Evolutionary conservation across 2,329 filamentous ascomycete genomes (phyloP).

Genomic region (Sarocladium kiliense): DNA sequence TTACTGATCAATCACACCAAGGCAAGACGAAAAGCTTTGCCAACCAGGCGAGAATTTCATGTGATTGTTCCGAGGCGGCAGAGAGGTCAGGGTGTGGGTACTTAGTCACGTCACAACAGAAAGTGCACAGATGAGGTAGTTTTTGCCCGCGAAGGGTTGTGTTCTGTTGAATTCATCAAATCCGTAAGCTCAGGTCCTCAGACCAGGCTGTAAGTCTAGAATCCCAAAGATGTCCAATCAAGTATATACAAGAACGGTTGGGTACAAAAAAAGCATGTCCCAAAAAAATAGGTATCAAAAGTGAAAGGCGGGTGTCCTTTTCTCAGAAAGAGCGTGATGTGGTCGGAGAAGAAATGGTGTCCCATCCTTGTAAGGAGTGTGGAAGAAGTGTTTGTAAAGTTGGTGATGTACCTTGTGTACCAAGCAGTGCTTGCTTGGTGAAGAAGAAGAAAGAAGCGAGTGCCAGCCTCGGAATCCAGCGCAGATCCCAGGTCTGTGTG

Average conservation of each 20-base stretch:
- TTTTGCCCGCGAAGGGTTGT: not conserved
- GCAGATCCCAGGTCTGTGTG: constrained; percentile 9
- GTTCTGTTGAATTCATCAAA: not conserved
- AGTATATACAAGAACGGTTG: not conserved
- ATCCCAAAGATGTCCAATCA: not conserved
- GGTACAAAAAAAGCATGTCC: not conserved
- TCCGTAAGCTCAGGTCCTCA: no score
- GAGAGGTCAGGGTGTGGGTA: no score
- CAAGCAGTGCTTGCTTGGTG: not conserved
- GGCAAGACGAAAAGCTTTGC: no score
- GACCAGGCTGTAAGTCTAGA: not conserved
- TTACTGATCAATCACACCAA: not conserved
- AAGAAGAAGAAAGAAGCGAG: constrained; percentile 20
- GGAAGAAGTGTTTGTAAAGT: constrained; percentile 15
- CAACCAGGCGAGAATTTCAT: no score
- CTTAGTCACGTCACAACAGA: no score
- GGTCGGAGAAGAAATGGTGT: constrained; percentile 8
- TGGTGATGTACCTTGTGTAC: constrained; percentile 11
- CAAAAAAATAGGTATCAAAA: not conserved
- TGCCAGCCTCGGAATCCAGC: constrained; percentile 22
- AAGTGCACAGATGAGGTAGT: not conserved
- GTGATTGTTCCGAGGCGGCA: no score
- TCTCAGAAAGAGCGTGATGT: not conserved
- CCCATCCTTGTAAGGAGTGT: not conserved
- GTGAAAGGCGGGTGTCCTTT: constrained; percentile 4